Evolutionary conservation across 1,139 yeast species (phyloP).

Genomic region (Sugiyamaella xylanicola): DNA sequence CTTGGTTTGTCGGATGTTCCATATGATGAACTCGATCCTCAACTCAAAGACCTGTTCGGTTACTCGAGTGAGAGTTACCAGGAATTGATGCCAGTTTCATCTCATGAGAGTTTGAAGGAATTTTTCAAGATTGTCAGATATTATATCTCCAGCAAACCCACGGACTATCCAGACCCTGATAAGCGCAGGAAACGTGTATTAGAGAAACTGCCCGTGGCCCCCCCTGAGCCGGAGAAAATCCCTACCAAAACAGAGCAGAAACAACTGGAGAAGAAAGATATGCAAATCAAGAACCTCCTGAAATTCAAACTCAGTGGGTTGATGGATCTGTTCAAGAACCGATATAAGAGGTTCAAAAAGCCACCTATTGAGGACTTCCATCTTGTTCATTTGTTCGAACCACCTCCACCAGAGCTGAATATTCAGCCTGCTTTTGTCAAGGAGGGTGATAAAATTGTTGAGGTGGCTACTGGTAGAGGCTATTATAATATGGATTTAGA

Average conservation of each 20-base stretch:
- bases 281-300: conserved; percentile 77
- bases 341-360: conserved; percentile 87
- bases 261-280: conserved; percentile 68
- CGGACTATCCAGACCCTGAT: conserved; percentile 46
- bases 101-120: conserved; percentile 47
- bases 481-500: conserved; percentile 91
- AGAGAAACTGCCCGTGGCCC: conserved; percentile 49
- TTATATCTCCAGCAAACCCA: conserved; percentile 69
- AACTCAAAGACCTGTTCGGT: conserved; percentile 55
- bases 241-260: conserved; percentile 43
- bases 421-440: conserved; percentile 53
- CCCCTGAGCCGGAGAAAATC: conserved; percentile 35
- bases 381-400: conserved; percentile 65
- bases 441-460: conserved; percentile 75
- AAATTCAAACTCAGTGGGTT: conserved; percentile 84
- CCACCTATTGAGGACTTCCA: conserved; percentile 81
- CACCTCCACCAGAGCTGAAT: conserved; percentile 28
- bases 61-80: conserved; percentile 47
- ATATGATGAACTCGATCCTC: conserved; percentile 41
- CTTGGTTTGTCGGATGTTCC: conserved; percentile 71
- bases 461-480: conserved; percentile 68
- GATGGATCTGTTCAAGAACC: conserved; percentile 82
- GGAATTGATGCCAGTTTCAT: conserved; percentile 48
- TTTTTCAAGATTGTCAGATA: conserved; percentile 61
- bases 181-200: conserved; percentile 45